These are phyloP conservation scores for Myxozyma sirexii DNA, from an alignment of 805 yeast genomes.

Conservation along the genomic window DNA sequence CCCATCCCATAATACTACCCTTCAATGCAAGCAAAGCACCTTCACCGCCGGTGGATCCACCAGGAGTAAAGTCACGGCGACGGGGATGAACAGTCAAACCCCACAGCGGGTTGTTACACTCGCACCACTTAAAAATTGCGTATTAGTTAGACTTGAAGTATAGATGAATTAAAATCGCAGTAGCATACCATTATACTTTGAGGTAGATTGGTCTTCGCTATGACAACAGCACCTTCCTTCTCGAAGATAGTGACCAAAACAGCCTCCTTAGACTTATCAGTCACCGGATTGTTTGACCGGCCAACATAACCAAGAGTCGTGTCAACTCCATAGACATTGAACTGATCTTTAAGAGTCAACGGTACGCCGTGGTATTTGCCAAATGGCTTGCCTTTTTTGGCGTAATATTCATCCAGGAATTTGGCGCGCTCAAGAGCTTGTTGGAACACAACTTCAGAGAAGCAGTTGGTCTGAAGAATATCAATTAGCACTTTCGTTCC, in stretches of 20 bases:
- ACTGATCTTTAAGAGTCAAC: slow-evolving; percentile 67
- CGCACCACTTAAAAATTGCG: slow-evolving; percentile 41
- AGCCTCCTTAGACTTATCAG: slow-evolving; percentile 48
- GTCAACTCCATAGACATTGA: slow-evolving; percentile 55
- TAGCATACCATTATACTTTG: slow-evolving; percentile 54
- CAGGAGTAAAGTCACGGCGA: slow-evolving; percentile 50
- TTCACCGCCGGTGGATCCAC: slow-evolving; percentile 63
- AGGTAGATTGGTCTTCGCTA: slow-evolving; percentile 60
- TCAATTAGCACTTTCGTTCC: too few relatives aligned
- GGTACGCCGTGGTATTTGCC: slow-evolving; percentile 76
- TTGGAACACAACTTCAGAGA: slow-evolving; percentile 51
- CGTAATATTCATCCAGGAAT: slow-evolving; percentile 55
- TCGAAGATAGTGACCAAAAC: slow-evolving; percentile 52
- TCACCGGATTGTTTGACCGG: slow-evolving; percentile 47
- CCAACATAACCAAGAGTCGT: slow-evolving; percentile 48
- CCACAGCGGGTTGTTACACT: slow-evolving; percentile 49
- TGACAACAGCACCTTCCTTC: slow-evolving; percentile 60
- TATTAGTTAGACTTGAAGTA: not conserved
- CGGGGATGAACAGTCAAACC: slow-evolving; percentile 54
- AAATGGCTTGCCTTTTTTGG: slow-evolving; percentile 50
- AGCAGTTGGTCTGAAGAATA: slow-evolving; percentile 38
- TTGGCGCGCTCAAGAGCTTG: slow-evolving; percentile 62
- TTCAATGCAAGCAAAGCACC: slow-evolving; percentile 51
- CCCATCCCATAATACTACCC: slow-evolving; percentile 57
- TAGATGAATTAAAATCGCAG: not conserved